Conservation (phyloP, 768 basidiomycete species). For the Scleroderma citrinum region DNA sequence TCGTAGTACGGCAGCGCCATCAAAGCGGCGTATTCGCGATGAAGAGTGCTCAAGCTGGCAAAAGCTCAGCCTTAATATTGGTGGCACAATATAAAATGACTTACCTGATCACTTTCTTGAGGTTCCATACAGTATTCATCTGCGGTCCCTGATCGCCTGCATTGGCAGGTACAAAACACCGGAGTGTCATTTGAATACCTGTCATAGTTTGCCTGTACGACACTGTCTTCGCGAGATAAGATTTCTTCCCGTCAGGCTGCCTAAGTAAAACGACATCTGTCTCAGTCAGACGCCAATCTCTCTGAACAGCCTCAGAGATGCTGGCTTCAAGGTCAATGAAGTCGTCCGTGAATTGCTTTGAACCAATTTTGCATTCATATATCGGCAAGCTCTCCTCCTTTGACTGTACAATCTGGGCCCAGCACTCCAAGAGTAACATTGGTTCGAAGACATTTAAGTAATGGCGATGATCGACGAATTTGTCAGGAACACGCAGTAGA, state of each 20-base stretch:
- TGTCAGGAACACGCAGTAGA: constrained; percentile 49
- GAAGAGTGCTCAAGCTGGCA: constrained; percentile 77
- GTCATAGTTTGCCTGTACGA: constrained; percentile 35
- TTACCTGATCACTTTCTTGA: constrained; percentile 82
- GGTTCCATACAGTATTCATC: constrained; percentile 60
- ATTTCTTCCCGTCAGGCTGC: constrained; percentile 46
- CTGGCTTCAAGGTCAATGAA: constrained; percentile 76
- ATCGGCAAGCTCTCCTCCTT: constrained; percentile 57
- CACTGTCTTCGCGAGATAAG: constrained; percentile 68
- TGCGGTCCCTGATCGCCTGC: constrained; percentile 56
- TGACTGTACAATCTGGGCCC: constrained; percentile 79
- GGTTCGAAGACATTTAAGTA: constrained; percentile 81
- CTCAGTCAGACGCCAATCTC: constrained; percentile 73
- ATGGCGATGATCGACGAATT: constrained; percentile 56
- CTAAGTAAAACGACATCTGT: constrained; percentile 81
- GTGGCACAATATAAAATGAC: not conserved
- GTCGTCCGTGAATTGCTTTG: constrained; percentile 69
- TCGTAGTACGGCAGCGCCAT: constrained; percentile 81
- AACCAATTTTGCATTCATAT: constrained; percentile 58
- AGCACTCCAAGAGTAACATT: constrained; percentile 80
- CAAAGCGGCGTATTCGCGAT: constrained; percentile 89
- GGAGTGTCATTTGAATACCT: constrained; percentile 54
- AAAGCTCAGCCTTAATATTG: constrained; percentile 2
- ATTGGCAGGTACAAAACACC: constrained; percentile 40
- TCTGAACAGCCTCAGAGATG: constrained; percentile 52